Evolutionary conservation across 2,329 filamentous ascomycete species (phyloP).

Genomic region (Thelonectria rubi): DNA sequence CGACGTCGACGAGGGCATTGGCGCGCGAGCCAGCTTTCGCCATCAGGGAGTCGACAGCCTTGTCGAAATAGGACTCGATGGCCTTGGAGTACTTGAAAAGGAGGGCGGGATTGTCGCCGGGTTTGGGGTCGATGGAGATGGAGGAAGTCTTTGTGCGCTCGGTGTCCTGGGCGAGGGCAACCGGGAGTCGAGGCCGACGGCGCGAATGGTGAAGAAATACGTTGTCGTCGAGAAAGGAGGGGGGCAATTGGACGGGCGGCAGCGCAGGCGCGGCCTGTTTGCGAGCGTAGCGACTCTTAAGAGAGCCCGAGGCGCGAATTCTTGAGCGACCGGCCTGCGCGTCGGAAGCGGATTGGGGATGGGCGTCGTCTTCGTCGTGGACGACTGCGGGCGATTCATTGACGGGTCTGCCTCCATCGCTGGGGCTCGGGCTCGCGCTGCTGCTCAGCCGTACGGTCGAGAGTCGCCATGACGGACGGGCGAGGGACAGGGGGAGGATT

Average conservation of each 20-base stretch:
- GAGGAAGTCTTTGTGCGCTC: constrained; percentile 45
- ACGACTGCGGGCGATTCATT: constrained; percentile 38
- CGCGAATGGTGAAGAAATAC: constrained; percentile 49
- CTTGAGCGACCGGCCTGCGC: constrained; percentile 41
- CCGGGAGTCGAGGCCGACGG: constrained; percentile 43
- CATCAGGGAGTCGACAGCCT: constrained; percentile 36
- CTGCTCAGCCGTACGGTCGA: constrained; percentile 32
- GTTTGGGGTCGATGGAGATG: constrained; percentile 40
- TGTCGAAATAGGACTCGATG: constrained; percentile 47
- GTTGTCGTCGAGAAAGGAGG: constrained; percentile 63
- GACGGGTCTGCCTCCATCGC: constrained; percentile 41
- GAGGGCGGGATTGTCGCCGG: constrained; percentile 35
- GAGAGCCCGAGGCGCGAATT: constrained; percentile 35
- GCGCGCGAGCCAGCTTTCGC: constrained; percentile 32
- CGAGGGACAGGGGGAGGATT: constrained; percentile 35
- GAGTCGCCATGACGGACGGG: constrained; percentile 25
- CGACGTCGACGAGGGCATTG: constrained; percentile 21
- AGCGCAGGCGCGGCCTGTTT: constrained; percentile 51
- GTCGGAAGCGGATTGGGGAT: constrained; percentile 43
- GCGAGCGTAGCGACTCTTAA: constrained; percentile 47
- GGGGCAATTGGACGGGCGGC: constrained; percentile 64
- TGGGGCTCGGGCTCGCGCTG: constrained; percentile 28
- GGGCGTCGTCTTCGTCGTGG: constrained; percentile 40
- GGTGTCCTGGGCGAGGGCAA: constrained; percentile 46
- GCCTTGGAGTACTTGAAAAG: constrained; percentile 38